Percentiles rank a stretch among this genome's conserved stretches.
Conservation (phyloP, 2,329 filamentous ascomycete genomes). For the Juglanconis juglandina region DNA sequence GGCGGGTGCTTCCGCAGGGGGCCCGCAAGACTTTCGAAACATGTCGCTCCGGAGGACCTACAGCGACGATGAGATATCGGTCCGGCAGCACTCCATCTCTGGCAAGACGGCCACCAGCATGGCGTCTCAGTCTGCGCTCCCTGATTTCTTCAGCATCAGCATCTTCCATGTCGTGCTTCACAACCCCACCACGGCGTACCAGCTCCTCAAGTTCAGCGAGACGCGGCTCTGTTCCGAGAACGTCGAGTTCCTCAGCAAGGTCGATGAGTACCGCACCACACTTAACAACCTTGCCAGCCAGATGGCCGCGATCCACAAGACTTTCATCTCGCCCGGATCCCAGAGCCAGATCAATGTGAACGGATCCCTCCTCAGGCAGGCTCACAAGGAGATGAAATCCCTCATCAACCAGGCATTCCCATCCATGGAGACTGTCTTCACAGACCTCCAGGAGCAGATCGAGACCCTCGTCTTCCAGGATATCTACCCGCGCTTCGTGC, state of each 20-base stretch:
- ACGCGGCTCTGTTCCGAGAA: slow-evolving; percentile 38
- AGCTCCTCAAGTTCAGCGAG: slow-evolving; percentile 39
- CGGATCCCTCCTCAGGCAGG: slow-evolving; percentile 23
- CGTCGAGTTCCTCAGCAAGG: slow-evolving; percentile 45
- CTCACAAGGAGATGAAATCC: slow-evolving; percentile 25
- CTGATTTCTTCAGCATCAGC: slow-evolving; percentile 39
- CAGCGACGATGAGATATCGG: slow-evolving; percentile 11
- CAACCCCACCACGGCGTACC: slow-evolving; percentile 40
- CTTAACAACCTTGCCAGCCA: slow-evolving; percentile 37
- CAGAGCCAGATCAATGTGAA: slow-evolving; percentile 27
- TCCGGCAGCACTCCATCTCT: slow-evolving; percentile 7
- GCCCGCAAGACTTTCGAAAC: neutral
- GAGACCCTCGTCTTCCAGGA: slow-evolving; percentile 39
- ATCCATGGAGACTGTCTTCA: slow-evolving; percentile 36
- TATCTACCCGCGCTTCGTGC: slow-evolving; percentile 49
- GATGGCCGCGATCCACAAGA: slow-evolving; percentile 33
- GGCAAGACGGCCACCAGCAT: slow-evolving; percentile 7
- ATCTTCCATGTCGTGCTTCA: slow-evolving; percentile 40
- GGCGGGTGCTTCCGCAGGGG: neutral
- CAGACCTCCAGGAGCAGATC: slow-evolving; percentile 36
- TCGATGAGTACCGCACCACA: slow-evolving; percentile 41
- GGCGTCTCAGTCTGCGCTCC: slow-evolving; percentile 23
- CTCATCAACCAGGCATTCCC: slow-evolving; percentile 34
- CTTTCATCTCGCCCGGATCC: slow-evolving; percentile 24
- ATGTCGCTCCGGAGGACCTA: slow-evolving; percentile 1